phyloP scores from a whole-genome alignment of 352 stramenopile genomes.

The Globisporangium apiculatum region DNA sequence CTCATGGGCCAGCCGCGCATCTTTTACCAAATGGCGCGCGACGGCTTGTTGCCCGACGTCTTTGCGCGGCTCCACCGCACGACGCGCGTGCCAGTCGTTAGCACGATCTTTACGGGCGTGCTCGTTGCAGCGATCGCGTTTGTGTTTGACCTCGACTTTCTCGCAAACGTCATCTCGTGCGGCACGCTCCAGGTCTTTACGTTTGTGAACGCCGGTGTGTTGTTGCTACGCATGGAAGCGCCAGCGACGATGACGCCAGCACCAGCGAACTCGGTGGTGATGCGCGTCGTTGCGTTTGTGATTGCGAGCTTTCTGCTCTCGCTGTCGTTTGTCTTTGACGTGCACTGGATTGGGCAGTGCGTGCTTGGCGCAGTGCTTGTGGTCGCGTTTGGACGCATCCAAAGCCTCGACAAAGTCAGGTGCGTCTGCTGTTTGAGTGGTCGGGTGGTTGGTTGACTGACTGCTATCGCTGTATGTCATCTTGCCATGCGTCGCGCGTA shows the following conservation, averaged over 20 bases:
- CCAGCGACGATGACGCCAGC: not conserved
- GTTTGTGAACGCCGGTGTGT: slow-evolving; percentile 90
- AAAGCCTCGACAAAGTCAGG: slow-evolving; percentile 51
- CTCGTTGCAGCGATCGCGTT: slow-evolving; percentile 77
- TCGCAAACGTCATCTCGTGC: slow-evolving; percentile 90
- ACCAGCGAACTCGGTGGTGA: slow-evolving; percentile 14
- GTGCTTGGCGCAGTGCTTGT: slow-evolving; percentile 25
- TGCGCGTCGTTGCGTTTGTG: slow-evolving; percentile 56
- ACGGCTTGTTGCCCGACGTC: slow-evolving; percentile 61
- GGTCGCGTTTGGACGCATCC: slow-evolving; percentile 40
- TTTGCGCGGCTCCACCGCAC: slow-evolving; percentile 54
- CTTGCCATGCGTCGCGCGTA: not conserved
- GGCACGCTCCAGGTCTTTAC: slow-evolving; percentile 90
- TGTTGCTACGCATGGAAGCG: slow-evolving; percentile 62
- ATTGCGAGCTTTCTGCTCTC: slow-evolving; percentile 49
- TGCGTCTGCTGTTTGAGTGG: slow-evolving; percentile 17
- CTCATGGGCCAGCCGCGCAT: slow-evolving; percentile 90
- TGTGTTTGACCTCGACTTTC: slow-evolving; percentile 86
- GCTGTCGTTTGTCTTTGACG: slow-evolving; percentile 59
- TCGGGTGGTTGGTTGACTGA: too few species aligned
- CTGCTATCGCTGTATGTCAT: not conserved
- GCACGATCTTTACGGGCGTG: slow-evolving; percentile 87
- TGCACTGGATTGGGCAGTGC: slow-evolving; percentile 41
- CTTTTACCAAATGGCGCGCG: slow-evolving; percentile 90
- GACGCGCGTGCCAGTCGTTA: slow-evolving; percentile 62